phyloP scores from a whole-genome alignment of 1,284 basidiomycete species.

The Leccinum glutinopallens region DNA sequence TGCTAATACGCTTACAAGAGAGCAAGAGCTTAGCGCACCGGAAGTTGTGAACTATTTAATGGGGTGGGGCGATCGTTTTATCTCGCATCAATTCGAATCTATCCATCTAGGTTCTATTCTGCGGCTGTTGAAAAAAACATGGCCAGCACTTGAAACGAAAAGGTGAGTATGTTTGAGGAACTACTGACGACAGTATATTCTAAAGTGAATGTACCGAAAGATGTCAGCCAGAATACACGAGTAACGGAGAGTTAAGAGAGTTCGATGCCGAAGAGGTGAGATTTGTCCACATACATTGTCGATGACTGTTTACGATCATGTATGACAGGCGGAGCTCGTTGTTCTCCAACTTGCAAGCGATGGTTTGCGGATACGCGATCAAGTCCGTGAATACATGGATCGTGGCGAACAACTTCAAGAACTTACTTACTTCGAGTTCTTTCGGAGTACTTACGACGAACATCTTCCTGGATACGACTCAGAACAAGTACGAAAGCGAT shows the following conservation, averaged over 20 bases:
- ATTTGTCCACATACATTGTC: no score
- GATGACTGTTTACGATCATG: no score
- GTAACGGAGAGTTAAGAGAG: neutral
- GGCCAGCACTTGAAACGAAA: neutral
- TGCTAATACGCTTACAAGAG: neutral
- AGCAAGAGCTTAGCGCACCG: constrained; percentile 9
- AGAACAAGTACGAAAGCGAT: no score
- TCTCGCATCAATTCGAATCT: constrained; percentile 6
- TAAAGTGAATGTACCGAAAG: no score
- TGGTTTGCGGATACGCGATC: neutral
- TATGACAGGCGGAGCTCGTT: neutral
- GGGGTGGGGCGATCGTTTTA: constrained; percentile 1
- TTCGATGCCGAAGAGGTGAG: neutral
- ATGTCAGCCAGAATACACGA: neutral
- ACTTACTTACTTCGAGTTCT: neutral
- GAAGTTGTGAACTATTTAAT: constrained; percentile 8
- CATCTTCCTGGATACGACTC: neutral
- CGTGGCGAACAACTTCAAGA: neutral
- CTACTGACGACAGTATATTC: no score
- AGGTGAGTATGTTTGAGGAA: neutral
- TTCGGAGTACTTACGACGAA: neutral
- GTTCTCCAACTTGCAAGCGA: neutral
- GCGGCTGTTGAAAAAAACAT: neutral
- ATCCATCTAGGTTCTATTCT: neutral
- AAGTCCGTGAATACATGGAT: neutral